Percentiles rank a stretch among this genome's conserved stretches.
Conservation (phyloP, 352 stramenopile species). For the Phytophthora chlamydospora region DNA sequence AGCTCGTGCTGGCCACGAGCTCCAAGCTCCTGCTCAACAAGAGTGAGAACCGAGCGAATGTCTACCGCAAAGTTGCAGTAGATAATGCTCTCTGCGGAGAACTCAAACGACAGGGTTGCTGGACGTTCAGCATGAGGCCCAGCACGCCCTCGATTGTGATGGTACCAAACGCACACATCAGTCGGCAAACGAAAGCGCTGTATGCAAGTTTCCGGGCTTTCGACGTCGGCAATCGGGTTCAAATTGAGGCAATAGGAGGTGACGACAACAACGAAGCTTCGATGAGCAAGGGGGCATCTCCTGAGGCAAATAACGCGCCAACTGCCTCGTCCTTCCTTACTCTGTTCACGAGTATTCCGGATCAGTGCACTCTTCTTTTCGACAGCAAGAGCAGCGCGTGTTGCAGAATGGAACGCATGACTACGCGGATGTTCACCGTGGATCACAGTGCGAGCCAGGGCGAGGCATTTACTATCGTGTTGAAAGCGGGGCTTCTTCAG, state of each 20-base stretch:
- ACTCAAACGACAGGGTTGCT: constrained; percentile 50
- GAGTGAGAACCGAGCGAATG: constrained; percentile 28
- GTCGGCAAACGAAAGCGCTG: constrained; percentile 37
- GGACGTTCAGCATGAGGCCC: constrained; percentile 47
- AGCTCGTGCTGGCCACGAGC: constrained; percentile 56
- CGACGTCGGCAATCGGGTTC: constrained; percentile 24
- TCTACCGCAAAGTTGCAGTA: constrained; percentile 37
- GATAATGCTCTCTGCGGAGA: constrained; percentile 45
- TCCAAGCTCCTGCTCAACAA: constrained; percentile 54
- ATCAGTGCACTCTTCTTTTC: constrained; percentile 32
- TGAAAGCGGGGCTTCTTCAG: constrained; percentile 52
- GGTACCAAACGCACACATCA: constrained; percentile 49
- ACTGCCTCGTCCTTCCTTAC: constrained; percentile 34
- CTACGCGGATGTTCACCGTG: constrained; percentile 43
- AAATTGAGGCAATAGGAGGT: constrained; percentile 10
- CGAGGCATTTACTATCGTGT: constrained; percentile 39
- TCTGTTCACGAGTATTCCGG: constrained; percentile 49
- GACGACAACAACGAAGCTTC: background rate
- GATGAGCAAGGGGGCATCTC: too few species aligned
- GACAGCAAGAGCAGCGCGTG: constrained; percentile 33
- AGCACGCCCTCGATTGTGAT: constrained; percentile 43
- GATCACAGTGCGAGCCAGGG: constrained; percentile 25
- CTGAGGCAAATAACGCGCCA: background rate
- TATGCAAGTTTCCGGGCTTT: constrained; percentile 48
- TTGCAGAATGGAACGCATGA: constrained; percentile 50